Evolutionary conservation across 1,139 yeast genomes (phyloP), one percentile per base, ranked within the genome.

Genomic region (Zygoascus sp.): DNA sequence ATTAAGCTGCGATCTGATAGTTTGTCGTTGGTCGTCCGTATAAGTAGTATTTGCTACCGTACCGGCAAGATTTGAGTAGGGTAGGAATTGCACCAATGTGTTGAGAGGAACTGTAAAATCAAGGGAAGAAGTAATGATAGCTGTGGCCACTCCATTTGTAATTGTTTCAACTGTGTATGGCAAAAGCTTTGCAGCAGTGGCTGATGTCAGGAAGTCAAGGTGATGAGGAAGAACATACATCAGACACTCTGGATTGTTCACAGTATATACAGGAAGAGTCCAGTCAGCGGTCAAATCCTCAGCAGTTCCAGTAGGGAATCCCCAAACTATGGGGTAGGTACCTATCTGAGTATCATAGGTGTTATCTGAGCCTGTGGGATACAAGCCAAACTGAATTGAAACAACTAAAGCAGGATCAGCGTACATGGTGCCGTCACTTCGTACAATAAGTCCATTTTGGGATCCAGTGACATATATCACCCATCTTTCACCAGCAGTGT

Each of bases 21-120:
- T 62, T 2, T 71, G 68, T 27, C 74, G 70, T 52, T 77, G 81
- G 56, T 68, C 65, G 22, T 87, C 87, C n/a, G 84, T 83, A 7
- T 43, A 40, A 5, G 32, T 19, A 19, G 50, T 81, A 72, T 50
- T 68, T 61, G 53, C 78, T 82, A 52, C 73, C 68, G 17, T n/a
- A n/a, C 20, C 38, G 11, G 15, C 9, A 16, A 3, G 13, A 13
- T 3, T 35, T 2, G 20, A 16, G 23, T 11, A 49, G 37, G 13
- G 35, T 3, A 32, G 42, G 20, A 37, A 45, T 19, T 41, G 44
- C 2, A 41, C 59, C 35, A 76, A 64, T 6, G 35, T 27, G 6
- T 43, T 25, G 27, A 46, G 42, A 3, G 3, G n/a, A 25, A 25
- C 4, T 4, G n/a, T 25, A n/a, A 25, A 25, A 10, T 25, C 7